Percentiles rank a stretch among this genome's conserved stretches.
phyloP scores from a whole-genome alignment of 495 filamentous ascomycete genomes.

The Annulohypoxylon maeteangense region DNA sequence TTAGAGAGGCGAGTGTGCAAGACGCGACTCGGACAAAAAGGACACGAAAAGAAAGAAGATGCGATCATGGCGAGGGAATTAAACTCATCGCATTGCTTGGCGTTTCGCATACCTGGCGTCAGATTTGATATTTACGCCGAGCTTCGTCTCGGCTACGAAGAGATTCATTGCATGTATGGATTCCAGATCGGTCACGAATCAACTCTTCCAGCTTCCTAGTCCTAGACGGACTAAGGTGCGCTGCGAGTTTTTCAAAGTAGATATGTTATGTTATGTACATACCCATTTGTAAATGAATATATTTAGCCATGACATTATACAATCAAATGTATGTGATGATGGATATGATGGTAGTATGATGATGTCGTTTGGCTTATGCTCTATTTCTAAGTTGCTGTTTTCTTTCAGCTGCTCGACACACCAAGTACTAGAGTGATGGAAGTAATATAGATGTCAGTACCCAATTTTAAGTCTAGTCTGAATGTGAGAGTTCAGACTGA shows the following conservation, averaged over 20 bases:
- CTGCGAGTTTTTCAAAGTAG: constrained; percentile 17
- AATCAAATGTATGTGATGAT: not conserved
- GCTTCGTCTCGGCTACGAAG: constrained; percentile 18
- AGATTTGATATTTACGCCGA: constrained; percentile 26
- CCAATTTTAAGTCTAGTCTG: too few relatives aligned
- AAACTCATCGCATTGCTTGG: constrained; percentile 33
- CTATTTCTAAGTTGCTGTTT: not conserved
- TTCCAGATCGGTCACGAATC: constrained; percentile 21
- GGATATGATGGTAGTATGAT: not conserved
- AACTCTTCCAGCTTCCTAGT: not conserved
- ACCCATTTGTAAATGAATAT: constrained; percentile 38
- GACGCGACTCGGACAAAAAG: constrained; percentile 18
- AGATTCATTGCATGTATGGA: constrained; percentile 22
- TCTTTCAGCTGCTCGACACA: too few relatives aligned
- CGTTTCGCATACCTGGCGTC: constrained; percentile 37
- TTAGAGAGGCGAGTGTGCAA: constrained; percentile 14
- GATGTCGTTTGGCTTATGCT: not conserved
- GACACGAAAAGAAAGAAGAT: constrained; percentile 8
- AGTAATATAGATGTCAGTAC: too few relatives aligned
- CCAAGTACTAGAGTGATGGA: too few relatives aligned
- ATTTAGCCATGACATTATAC: constrained; percentile 7
- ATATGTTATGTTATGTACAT: constrained; percentile 38
- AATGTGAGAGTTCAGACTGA: too few relatives aligned
- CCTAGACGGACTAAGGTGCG: constrained; percentile 19
- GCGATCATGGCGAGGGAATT: constrained; percentile 15